Percentiles rank a stretch among this genome's conserved stretches.
phyloP scores from a whole-genome alignment of 73 alveolate species.

The Blepharisma japonicum region DNA sequence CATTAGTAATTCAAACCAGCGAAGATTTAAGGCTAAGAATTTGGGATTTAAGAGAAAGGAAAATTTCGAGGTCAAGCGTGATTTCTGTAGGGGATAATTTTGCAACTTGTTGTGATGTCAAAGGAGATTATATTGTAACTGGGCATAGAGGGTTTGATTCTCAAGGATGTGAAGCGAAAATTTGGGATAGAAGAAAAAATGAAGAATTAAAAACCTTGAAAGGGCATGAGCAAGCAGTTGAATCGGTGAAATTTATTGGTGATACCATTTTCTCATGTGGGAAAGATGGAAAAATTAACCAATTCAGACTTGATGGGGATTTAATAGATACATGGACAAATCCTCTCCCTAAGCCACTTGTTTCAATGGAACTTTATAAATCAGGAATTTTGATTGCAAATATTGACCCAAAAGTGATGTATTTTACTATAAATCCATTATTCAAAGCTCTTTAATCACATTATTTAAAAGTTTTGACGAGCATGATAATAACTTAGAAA shows the following conservation, averaged over 20 bases:
- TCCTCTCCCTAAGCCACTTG: background rate
- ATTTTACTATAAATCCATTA: slow-evolving; percentile 14
- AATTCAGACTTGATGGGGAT: background rate
- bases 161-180: slow-evolving; percentile 51
- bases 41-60: slow-evolving; percentile 54
- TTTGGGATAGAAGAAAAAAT: slow-evolving; percentile 58
- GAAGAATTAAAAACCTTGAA: slow-evolving; percentile 18
- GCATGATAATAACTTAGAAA: too few relatives aligned
- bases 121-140: slow-evolving; percentile 37
- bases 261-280: background rate
- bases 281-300: slow-evolving; percentile 20
- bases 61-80: slow-evolving; percentile 31
- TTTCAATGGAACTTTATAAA: background rate
- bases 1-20: slow-evolving; percentile 49
- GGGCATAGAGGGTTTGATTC: slow-evolving; percentile 72
- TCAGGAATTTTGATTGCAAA: slow-evolving; percentile 4
- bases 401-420: slow-evolving; percentile 23
- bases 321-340: background rate
- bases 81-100: slow-evolving; percentile 53
- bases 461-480: too few relatives aligned
- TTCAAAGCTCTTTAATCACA: too few relatives aligned
- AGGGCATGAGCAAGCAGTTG: slow-evolving; percentile 3
- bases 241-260: background rate
- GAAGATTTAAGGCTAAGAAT: slow-evolving; percentile 59
- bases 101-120: slow-evolving; percentile 51